Evolutionary conservation across 441 rosid genomes (phyloP).

Genomic region (Francoa sonchifolia): DNA sequence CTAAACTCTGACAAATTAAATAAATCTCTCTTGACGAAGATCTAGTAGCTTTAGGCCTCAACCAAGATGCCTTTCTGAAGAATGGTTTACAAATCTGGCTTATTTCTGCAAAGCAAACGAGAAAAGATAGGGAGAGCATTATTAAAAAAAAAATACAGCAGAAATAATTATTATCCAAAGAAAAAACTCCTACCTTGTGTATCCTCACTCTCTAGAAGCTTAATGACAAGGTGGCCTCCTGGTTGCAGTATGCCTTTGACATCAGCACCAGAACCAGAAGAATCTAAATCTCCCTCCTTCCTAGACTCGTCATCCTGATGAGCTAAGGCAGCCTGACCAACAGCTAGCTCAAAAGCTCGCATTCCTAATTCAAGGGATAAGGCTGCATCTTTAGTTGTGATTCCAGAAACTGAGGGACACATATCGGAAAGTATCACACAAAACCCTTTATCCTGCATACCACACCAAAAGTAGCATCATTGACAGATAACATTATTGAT

Average conservation of each 20-base stretch:
- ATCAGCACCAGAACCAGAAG: slow-evolving; percentile 12
- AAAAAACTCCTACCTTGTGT: slow-evolving; percentile 37
- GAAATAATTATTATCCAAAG: neutral
- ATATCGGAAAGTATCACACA: slow-evolving; percentile 74
- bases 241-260: slow-evolving; percentile 38
- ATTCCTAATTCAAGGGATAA: slow-evolving; percentile 72
- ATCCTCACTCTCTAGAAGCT: slow-evolving; percentile 87
- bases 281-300: slow-evolving; percentile 8
- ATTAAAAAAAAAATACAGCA: no score
- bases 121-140: neutral
- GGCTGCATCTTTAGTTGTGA: slow-evolving; percentile 63
- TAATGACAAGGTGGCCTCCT: slow-evolving; percentile 74
- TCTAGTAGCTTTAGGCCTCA: slow-evolving; percentile 90
- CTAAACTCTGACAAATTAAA: slow-evolving; percentile 62
- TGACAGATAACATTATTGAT: no score
- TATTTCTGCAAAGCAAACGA: slow-evolving; percentile 35
- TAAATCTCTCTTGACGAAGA: slow-evolving; percentile 87
- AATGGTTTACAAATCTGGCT: slow-evolving; percentile 58
- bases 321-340: slow-evolving; percentile 38
- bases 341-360: slow-evolving; percentile 78
- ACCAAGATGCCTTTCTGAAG: slow-evolving; percentile 70
- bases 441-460: slow-evolving; percentile 60
- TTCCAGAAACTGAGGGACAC: slow-evolving; percentile 88
- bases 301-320: slow-evolving; percentile 15
- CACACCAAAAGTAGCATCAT: slow-evolving; percentile 2